Base-by-base conservation (phyloP, 2,329 filamentous ascomycete species). In the Corinectria fuckeliana region DNA sequence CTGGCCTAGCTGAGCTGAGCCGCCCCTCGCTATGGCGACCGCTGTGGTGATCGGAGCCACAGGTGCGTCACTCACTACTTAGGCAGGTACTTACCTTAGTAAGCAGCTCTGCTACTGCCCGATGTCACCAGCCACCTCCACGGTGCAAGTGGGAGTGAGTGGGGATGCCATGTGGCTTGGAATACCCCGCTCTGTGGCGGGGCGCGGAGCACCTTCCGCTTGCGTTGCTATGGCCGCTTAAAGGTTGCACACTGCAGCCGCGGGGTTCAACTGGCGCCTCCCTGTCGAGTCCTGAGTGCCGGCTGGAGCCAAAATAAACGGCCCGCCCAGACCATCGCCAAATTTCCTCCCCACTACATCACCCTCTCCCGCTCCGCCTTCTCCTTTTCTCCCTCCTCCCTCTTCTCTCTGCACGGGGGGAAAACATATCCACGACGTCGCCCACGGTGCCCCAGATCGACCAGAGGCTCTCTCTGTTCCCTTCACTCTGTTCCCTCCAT, bases 101-200 rank as follows among this genome's bases (percentile, higher is more conserved):
- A n/a, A n/a, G n/a, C 28, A 32, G 9, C 28, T 9, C 28, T 13
- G 14, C 28, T 32, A 32, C n/a, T 32, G 47, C 36, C 21, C 32
- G 38, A 58, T 34, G 48, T 26, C 52, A 56, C 58, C 53, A 60
- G 64, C 67, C 62, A 69, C 42, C 3, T 10, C 8, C 14, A 14
- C 7, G 30, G 30, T 6, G 30, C n/a, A n/a, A 32, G 4, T 14
- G 5, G 18, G 26, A 7, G 42, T 50, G 52, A 25, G 30, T 56
- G 23, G 7, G 14, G n/a, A 28, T 32, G 7, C 11, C 41, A 47
- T n/a, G n/a, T n/a, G n/a, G n/a, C n/a, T n/a, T 23, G 20, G 50
- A 30, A 20, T 54, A 70, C 68, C 68, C 68, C 68, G 68, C 68
- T 61, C 55, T 67, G 68, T 70, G 68, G 68, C 68, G 63, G 66